Conservation (phyloP, 129 eudicot genomes). For the Lactuca saligna region DNA sequence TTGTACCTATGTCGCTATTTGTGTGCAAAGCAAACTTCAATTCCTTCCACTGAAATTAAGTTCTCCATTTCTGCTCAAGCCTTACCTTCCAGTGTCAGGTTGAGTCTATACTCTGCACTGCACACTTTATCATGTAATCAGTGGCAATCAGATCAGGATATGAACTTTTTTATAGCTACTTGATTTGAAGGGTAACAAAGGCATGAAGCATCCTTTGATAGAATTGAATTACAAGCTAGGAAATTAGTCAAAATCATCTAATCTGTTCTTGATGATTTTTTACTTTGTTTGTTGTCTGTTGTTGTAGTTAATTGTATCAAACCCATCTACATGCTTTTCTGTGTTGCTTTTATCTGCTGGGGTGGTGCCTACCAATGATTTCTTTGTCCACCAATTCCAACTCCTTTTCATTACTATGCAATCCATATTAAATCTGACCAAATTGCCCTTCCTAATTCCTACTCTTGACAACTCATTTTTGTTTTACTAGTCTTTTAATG, state of each 20-base stretch:
- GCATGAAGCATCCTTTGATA: not conserved
- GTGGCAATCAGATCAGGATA: not conserved
- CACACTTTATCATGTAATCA: not conserved
- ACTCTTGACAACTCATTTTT: not conserved
- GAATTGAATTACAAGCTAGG: not conserved
- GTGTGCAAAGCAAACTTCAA: conserved; percentile 2
- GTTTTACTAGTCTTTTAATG: not conserved
- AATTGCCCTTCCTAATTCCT: not conserved
- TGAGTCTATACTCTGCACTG: not conserved
- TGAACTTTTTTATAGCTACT: not conserved
- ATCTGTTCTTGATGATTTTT: not conserved
- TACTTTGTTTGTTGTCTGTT: not conserved
- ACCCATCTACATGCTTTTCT: not conserved
- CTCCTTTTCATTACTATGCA: not conserved
- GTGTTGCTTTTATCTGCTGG: not conserved
- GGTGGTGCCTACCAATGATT: not conserved
- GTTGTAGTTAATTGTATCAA: conserved; percentile 3
- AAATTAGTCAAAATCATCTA: not conserved
- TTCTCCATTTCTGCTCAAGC: not conserved
- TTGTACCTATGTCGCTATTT: conserved; percentile 24
- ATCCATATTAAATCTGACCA: not conserved
- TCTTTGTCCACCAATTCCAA: not conserved
- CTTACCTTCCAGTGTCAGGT: not conserved
- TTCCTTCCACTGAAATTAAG: conserved; percentile 9
- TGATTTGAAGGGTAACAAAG: not conserved